phyloP scores from a whole-genome alignment of 2,329 filamentous ascomycete genomes.

The Trichoderma atroviride region DNA sequence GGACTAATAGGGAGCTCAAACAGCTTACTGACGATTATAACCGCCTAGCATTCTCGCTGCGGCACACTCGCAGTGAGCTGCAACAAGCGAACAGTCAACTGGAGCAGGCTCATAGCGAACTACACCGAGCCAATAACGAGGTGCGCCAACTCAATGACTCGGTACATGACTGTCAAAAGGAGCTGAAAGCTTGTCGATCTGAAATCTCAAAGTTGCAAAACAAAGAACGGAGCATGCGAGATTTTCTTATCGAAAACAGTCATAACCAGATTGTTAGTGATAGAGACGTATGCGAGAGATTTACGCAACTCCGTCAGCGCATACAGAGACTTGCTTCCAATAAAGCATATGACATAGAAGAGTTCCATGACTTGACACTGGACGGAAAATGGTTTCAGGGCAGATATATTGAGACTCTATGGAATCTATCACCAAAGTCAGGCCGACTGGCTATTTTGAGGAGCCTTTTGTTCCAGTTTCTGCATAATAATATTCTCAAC shows the following conservation, averaged over 20 bases:
- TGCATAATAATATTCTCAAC: background rate
- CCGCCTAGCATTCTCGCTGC: background rate
- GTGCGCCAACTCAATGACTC: background rate
- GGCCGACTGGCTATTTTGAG: background rate
- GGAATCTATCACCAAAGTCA: background rate
- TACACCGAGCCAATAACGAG: background rate
- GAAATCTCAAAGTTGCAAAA: background rate
- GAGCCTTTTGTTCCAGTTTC: background rate
- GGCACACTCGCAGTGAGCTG: background rate
- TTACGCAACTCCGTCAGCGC: background rate
- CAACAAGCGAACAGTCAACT: background rate
- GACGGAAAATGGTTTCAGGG: background rate
- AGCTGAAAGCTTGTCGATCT: background rate
- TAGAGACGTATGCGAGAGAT: background rate
- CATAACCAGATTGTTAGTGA: background rate
- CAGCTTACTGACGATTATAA: background rate
- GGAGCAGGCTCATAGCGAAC: background rate
- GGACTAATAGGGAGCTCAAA: background rate
- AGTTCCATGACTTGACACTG: background rate
- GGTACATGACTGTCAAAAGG: background rate
- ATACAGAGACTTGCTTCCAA: background rate
- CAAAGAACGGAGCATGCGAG: background rate
- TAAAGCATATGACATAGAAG: background rate
- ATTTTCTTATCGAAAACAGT: background rate
- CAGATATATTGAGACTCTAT: background rate